Evolutionary conservation across 73 alveolate genomes (phyloP), one percentile per base, ranked within the genome.

Genomic region (Paramecium octaurelia): DNA sequence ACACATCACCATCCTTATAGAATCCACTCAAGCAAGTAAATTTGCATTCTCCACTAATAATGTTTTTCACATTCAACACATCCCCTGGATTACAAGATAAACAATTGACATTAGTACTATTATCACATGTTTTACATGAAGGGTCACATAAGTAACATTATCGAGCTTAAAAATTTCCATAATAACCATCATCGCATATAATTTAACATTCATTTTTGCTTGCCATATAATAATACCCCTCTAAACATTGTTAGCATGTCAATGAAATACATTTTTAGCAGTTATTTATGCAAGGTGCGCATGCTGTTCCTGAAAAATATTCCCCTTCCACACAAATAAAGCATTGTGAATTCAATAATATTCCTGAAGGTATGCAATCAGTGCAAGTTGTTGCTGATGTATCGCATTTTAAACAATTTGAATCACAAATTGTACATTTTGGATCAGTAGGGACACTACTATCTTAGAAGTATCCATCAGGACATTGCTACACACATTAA

Each of bases 341-440:
- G 5, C 84, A 64, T 27, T 64, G 35, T 14, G 20, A 14, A 64
- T 64, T 27, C 11, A 64, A 23, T 31, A 64, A 34, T 27, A 14
- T 12, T 8, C 50, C 84, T 27, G 0, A 0, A 29, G 40, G 18
- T 35, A 20, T 40, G 38, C 87, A 73, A 29, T 31, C 59, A 36
- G 87, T 73, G 21, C 87, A 73, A 73, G 5, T 4, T 36, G 87
- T 73, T 73, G 38, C 57, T 10, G 40, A 0, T 10, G 29, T 73
- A n/a, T 20, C 40, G 20, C 87, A 73, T 73, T 73, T 40, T 73
- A 73, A 73, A 73, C 87, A 73, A 73, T 34, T 34, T 9, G 87
- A 0, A 73, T 73, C 87, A 73, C 87, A 73, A 3, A 34, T 8
- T 36, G 60, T 73, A 36, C 87, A 73, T 36, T 29, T 35, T 29